phyloP scores from a whole-genome alignment of 495 filamentous ascomycete species.

The Aspergillus mulundensis region DNA sequence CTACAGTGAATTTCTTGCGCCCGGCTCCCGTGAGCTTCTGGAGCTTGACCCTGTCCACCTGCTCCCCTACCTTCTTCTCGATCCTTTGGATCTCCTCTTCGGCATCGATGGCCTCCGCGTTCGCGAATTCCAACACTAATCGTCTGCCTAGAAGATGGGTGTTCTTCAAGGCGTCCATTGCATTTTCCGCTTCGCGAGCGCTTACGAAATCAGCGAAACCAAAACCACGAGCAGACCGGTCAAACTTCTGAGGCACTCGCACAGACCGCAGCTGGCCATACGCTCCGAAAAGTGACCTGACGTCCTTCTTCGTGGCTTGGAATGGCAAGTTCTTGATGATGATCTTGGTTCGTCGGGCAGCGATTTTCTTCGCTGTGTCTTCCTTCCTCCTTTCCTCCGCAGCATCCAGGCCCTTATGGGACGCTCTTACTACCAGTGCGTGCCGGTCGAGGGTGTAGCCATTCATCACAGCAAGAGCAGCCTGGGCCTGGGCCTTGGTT shows the following conservation, averaged over 20 bases:
- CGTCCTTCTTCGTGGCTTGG: slow-evolving; percentile 87
- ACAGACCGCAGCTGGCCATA: slow-evolving; percentile 92
- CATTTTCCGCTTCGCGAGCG: slow-evolving; percentile 86
- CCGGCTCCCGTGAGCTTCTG: slow-evolving; percentile 78
- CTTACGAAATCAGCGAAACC: slow-evolving; percentile 96
- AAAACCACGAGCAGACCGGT: slow-evolving; percentile 81
- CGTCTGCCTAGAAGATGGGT: slow-evolving; percentile 89
- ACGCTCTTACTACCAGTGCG: slow-evolving; percentile 73
- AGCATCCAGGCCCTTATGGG: slow-evolving; percentile 79
- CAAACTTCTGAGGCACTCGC: slow-evolving; percentile 91
- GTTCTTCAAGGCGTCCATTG: slow-evolving; percentile 82
- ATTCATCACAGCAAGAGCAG: slow-evolving; percentile 79
- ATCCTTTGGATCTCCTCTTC: slow-evolving; percentile 95
- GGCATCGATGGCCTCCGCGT: slow-evolving; percentile 77
- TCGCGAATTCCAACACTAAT: slow-evolving; percentile 86
- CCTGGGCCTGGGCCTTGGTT: slow-evolving; percentile 68
- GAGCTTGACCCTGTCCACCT: slow-evolving; percentile 81
- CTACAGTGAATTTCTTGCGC: slow-evolving; percentile 85
- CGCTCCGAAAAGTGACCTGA: slow-evolving; percentile 74
- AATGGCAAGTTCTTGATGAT: slow-evolving; percentile 99
- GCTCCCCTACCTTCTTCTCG: slow-evolving; percentile 86
- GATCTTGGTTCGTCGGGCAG: slow-evolving; percentile 76
- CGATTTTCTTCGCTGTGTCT: slow-evolving; percentile 72
- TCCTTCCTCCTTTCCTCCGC: slow-evolving; percentile 78
- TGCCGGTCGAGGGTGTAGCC: slow-evolving; percentile 82